Conservation (phyloP, 2,329 filamentous ascomycete species). For the Diaporthe eres region DNA sequence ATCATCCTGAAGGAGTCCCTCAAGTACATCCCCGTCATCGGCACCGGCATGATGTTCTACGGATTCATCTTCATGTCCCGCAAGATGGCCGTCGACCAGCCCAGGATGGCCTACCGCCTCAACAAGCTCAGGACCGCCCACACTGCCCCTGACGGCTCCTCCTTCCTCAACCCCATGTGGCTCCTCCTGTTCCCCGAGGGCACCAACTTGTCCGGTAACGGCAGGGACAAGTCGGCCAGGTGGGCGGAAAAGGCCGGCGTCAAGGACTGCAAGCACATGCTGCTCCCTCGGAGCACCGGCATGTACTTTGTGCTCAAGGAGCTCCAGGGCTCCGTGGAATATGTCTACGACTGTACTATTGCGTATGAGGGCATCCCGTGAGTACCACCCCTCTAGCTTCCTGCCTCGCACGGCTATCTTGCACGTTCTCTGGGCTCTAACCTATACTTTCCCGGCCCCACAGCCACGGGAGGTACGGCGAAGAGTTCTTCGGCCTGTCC, state of each 20-base stretch:
- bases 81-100: constrained; percentile 86
- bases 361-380: constrained; percentile 95
- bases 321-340: constrained; percentile 81
- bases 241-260: constrained; percentile 85
- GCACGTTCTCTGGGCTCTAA: constrained; percentile 7
- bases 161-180: constrained; percentile 87
- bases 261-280: constrained; percentile 79
- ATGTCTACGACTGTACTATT: constrained; percentile 93
- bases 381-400: constrained; percentile 56
- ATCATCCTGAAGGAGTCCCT: constrained; percentile 93
- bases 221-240: constrained; percentile 76
- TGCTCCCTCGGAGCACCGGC: constrained; percentile 86
- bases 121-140: constrained; percentile 75
- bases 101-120: constrained; percentile 81
- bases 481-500: constrained; percentile 87
- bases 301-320: constrained; percentile 85
- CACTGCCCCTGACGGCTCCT: constrained; percentile 65
- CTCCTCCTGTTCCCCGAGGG: constrained; percentile 89
- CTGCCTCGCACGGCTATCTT: not conserved
- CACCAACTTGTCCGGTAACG: constrained; percentile 82
- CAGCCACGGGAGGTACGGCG: constrained; percentile 86
- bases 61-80: constrained; percentile 94
- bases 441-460: constrained; percentile 1
- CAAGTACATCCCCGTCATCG: constrained; percentile 84
- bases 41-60: constrained; percentile 86